phyloP scores from a whole-genome alignment of 192 early-diverging fungal species.

The Podila epigama region DNA sequence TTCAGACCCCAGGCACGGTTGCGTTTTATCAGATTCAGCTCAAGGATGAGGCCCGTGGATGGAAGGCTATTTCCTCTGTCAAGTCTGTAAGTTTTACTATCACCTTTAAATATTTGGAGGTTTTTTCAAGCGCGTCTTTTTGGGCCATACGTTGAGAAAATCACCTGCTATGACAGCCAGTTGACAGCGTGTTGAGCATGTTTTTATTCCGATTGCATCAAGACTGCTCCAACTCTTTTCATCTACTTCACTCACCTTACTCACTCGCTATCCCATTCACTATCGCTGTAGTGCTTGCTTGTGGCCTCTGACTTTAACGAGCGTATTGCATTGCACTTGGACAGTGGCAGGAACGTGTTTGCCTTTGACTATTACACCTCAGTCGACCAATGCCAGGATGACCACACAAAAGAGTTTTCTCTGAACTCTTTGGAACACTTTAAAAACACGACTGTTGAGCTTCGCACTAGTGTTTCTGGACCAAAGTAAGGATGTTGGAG shows the following conservation, averaged over 20 bases:
- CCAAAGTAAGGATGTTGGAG: slow-evolving; percentile 23
- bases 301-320: slow-evolving; percentile 43
- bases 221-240: too few relatives aligned
- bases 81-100: slow-evolving; percentile 45
- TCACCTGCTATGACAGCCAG: too few relatives aligned
- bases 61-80: slow-evolving; percentile 45
- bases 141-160: too few relatives aligned
- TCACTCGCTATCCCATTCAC: too few relatives aligned
- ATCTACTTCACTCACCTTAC: too few relatives aligned
- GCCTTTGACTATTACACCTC: slow-evolving; percentile 43
- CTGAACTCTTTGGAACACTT: slow-evolving; percentile 31
- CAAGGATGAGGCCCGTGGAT: slow-evolving; percentile 30
- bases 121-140: too few relatives aligned
- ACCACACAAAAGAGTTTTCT: slow-evolving; percentile 12
- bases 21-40: slow-evolving; percentile 46
- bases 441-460: slow-evolving; percentile 18
- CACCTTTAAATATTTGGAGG: too few relatives aligned
- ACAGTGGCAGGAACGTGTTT: slow-evolving; percentile 26
- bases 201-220: neutral
- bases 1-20: slow-evolving; percentile 26
- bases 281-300: slow-evolving; percentile 41
- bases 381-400: slow-evolving; percentile 6
- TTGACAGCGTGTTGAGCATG: too few relatives aligned
- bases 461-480: neutral
- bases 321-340: slow-evolving; percentile 26